These are phyloP conservation scores for Marasmius fiardii DNA, from an alignment of 1,284 basidiomycete species.

Conservation along the genomic window DNA sequence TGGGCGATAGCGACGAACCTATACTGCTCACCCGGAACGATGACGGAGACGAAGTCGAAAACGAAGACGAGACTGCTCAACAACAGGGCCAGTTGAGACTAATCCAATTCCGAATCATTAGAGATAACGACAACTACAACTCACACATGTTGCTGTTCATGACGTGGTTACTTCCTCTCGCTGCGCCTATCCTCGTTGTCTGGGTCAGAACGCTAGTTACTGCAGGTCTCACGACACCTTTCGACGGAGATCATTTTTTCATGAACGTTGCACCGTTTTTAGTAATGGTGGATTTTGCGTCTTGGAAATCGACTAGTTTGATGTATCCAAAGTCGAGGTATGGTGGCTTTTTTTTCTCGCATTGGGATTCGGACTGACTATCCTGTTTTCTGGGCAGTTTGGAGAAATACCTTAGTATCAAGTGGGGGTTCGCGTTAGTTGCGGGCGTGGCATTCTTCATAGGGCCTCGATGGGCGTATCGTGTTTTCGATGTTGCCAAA, in stretches of 20 bases:
- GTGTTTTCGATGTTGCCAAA: constrained; percentile 52
- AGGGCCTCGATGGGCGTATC: constrained; percentile 59
- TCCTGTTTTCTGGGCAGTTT: not conserved
- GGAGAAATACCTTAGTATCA: constrained; percentile 30
- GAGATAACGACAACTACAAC: constrained; percentile 42
- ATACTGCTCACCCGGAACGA: constrained; percentile 18
- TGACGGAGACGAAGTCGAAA: not conserved
- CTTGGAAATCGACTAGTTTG: constrained; percentile 37
- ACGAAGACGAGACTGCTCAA: not conserved
- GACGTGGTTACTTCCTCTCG: constrained; percentile 80
- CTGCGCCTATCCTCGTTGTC: constrained; percentile 78
- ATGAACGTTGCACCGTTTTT: constrained; percentile 66
- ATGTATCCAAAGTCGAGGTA: constrained; percentile 37
- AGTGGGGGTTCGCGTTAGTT: constrained; percentile 49
- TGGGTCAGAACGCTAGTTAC: constrained; percentile 85
- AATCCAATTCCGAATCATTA: not conserved
- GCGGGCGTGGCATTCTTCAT: constrained; percentile 50
- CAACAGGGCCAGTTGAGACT: not conserved
- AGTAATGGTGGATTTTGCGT: constrained; percentile 59
- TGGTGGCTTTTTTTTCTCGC: constrained; percentile 14
- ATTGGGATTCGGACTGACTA: constrained; percentile 31
- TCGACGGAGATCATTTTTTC: constrained; percentile 76
- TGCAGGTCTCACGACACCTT: constrained; percentile 70
- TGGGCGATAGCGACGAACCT: constrained; percentile 13
- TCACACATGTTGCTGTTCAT: constrained; percentile 72